Conservation (phyloP, 345 rosid species). For the Brassica napus region Da-Ae NC_063448.1:8198001-8198500, state of each 20-base stretch:
- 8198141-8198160: neutral
- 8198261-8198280: neutral
- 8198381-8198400: neutral
- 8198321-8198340: neutral
- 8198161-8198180: neutral
- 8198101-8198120: neutral
- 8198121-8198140: neutral
- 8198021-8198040: neutral
- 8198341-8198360: neutral
- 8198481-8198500: constrained; percentile 13
- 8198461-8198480: constrained; percentile 4
- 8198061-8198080: neutral
- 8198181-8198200: neutral
- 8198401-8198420: neutral
- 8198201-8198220: neutral
- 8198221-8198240: neutral
- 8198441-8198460: constrained; percentile 26
- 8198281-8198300: neutral
- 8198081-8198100: neutral
- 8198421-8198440: constrained; percentile 25
- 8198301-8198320: neutral
- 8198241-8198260: neutral
- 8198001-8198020: neutral
- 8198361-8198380: neutral
- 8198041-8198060: neutral